These are phyloP conservation scores for Hirsutella rhossiliensis DNA, from an alignment of 2,329 filamentous ascomycete species.

Conservation along the genomic window DNA sequence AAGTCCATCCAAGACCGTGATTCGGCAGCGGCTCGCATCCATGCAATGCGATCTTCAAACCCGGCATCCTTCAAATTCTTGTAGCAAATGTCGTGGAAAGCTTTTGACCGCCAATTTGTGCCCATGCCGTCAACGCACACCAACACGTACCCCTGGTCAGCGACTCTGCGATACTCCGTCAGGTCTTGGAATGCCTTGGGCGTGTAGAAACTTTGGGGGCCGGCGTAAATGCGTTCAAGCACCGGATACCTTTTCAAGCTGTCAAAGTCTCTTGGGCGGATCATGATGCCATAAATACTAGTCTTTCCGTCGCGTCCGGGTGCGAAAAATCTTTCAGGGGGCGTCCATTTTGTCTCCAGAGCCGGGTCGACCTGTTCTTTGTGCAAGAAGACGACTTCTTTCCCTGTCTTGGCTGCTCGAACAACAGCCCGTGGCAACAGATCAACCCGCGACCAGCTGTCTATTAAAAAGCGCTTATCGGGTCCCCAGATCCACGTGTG, in stretches of 20 bases:
- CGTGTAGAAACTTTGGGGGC: constrained; percentile 11
- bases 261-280: constrained; percentile 13
- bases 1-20: constrained; percentile 15
- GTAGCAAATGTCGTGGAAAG: constrained; percentile 16
- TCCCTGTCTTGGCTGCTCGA: constrained; percentile 3
- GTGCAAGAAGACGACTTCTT: not conserved
- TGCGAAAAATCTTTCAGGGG: constrained; percentile 12
- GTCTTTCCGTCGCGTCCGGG: constrained; percentile 14
- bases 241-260: constrained; percentile 13
- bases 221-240: constrained; percentile 17
- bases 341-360: not conserved
- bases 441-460: constrained; percentile 16
- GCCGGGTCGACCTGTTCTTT: not conserved
- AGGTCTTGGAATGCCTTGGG: constrained; percentile 12
- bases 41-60: constrained; percentile 16
- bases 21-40: constrained; percentile 14
- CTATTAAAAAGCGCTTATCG: constrained; percentile 8
- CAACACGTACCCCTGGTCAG: constrained; percentile 17
- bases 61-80: constrained; percentile 17
- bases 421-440: constrained; percentile 8
- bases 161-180: constrained; percentile 8
- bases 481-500: constrained; percentile 13
- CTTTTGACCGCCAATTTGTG: constrained; percentile 16
- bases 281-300: constrained; percentile 14
- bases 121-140: constrained; percentile 19